Conservation (phyloP, 176 grass and related monocot genomes). For the Phragmites australis region DNA sequence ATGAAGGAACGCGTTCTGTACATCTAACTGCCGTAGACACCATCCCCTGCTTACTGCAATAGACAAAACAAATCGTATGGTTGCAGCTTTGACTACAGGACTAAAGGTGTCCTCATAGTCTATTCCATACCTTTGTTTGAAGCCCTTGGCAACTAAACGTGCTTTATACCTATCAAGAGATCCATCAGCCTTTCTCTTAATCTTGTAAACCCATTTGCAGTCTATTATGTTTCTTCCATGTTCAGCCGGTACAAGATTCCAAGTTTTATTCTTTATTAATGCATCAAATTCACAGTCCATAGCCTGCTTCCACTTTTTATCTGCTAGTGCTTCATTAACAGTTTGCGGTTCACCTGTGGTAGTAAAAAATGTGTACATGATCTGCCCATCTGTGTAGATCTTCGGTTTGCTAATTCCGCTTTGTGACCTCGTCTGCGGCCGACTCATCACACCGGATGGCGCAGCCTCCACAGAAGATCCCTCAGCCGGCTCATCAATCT, state of each 20-base stretch:
- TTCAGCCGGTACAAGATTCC: neutral
- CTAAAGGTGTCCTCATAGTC: neutral
- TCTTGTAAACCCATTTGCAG: neutral
- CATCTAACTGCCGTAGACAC: neutral
- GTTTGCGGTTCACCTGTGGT: no score
- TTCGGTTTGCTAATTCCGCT: no score
- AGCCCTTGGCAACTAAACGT: neutral
- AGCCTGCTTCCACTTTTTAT: neutral
- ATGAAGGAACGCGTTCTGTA: neutral
- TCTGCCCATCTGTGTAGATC: no score
- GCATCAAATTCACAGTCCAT: neutral
- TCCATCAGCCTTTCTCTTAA: neutral
- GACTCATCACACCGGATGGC: no score
- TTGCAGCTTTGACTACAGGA: neutral
- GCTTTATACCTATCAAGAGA: neutral
- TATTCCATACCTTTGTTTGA: neutral
- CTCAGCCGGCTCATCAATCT: no score
- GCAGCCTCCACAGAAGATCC: no score
- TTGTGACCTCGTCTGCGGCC: no score
- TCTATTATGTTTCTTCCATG: neutral
- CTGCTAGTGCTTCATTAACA: no score
- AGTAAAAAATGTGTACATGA: no score
- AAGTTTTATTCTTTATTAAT: neutral
- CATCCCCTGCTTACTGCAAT: neutral
- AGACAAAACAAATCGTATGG: neutral